Base-by-base conservation (phyloP, 2,329 filamentous ascomycete genomes). In the Trichothecium roseum region DNA sequence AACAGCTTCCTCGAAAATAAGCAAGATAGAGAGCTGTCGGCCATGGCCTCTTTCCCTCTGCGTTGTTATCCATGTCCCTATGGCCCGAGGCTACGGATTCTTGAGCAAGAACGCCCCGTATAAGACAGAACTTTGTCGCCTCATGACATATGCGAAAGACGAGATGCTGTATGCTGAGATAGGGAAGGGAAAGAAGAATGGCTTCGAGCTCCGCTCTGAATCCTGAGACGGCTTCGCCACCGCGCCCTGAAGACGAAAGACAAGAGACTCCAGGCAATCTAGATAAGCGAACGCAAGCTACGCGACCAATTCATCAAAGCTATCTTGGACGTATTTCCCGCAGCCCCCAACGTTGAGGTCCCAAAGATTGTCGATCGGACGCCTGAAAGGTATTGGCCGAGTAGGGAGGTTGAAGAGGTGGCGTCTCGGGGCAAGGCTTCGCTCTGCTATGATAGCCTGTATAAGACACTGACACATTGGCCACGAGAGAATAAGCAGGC, bases 101-200 rank as follows among this genome's bases (percentile, higher is more conserved):
- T 54, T 68, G 1, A 54, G 46, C 14, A 62, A 60, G 31, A 62
- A 64, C 40, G 55, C 64, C 42, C 45, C 52, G 5, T 67, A 62
- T 49, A 51, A 62, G 37, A 66, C 63, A 4, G 46, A 44, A 5
- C 47, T 61, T 38, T 66, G 62, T 44, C 59, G 62, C 13, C 53
- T 47, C 14, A 47, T 50, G 26, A 60, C 64, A 2, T 54, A 51
- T 13, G 55, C 47, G 1, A 49, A 51, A 5, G 42, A 45, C 1
- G 43, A 50, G 18, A 45, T 45, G 0, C 47, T 68, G 3, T 68
- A 59, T 35, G 43, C 59, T 2, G 64, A 67, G 14, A 34, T 48
- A 6, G 37, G 47, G 12, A 34, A 37, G 6, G 44, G 47, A 17
- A 43, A 38, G 14, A 37, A 36, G 2, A 18, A 59, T 4, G 64